These are phyloP conservation scores for Ophiostoma pallidulum DNA, from an alignment of 2,329 filamentous ascomycete species.

Conservation along the genomic window DNA sequence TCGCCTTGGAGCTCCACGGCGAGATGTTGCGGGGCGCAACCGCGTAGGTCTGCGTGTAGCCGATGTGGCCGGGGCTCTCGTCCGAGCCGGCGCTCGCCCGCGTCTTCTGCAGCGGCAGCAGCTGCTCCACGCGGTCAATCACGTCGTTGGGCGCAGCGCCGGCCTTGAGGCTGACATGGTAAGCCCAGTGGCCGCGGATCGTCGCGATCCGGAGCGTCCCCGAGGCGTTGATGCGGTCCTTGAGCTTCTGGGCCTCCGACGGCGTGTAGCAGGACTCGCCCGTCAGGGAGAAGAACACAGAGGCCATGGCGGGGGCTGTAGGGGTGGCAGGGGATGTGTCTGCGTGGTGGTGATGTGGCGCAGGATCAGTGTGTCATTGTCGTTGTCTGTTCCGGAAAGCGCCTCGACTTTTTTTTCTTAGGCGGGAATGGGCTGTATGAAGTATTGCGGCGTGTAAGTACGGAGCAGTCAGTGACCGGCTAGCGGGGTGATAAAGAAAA, in stretches of 20 bases:
- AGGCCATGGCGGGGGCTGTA: constrained; percentile 8
- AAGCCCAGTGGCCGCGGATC: constrained; percentile 48
- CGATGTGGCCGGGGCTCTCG: constrained; percentile 35
- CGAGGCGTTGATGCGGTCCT: constrained; percentile 31
- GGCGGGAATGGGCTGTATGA: too few species aligned
- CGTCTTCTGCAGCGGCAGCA: constrained; percentile 33
- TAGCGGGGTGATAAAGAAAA: constrained; percentile 13
- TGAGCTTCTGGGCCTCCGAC: constrained; percentile 36
- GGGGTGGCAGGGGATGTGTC: not conserved
- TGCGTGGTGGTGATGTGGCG: not conserved
- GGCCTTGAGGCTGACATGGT: constrained; percentile 55
- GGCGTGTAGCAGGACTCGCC: constrained; percentile 36
- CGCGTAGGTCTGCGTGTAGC: constrained; percentile 48
- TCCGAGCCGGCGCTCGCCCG: constrained; percentile 22
- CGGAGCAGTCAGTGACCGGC: too few species aligned
- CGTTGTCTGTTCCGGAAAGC: not conserved
- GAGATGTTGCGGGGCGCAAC: constrained; percentile 79
- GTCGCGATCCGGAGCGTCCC: constrained; percentile 35
- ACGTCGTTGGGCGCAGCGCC: constrained; percentile 33
- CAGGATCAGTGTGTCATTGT: constrained; percentile 8
- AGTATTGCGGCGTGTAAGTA: constrained; percentile 7
- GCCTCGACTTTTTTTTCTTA: constrained; percentile 2
- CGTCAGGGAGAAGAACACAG: constrained; percentile 17
- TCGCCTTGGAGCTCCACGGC: constrained; percentile 95
- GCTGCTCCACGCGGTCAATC: constrained; percentile 33